Evolutionary conservation across 345 rosid species (phyloP), one percentile per base, ranked within the genome.

Genomic region (Eucalyptus marginata): DNA sequence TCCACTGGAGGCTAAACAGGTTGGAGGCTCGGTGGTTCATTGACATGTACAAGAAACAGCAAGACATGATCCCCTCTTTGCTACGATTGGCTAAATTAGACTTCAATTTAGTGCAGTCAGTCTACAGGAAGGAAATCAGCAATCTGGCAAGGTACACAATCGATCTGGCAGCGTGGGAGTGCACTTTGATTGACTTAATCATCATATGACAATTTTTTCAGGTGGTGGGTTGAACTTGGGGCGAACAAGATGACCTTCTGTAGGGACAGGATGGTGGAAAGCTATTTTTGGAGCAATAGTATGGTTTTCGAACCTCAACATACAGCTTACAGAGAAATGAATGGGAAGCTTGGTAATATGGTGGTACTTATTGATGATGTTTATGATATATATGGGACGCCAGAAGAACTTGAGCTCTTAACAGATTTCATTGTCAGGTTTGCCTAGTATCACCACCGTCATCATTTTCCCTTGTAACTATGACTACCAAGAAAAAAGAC

Each of bases 171-270:
- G 31, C 1, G 12, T n/a, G 33, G 79, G 79, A 15, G 43, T 18
- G 3, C 11, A 66, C 16, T 66, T 66, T 31, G 22, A 16, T 31
- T 3, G 7, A 66, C 79, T 31, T 31, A 66, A 18, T 31, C 79
- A 31, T 66, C 11, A 66, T 31, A 31, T n/a, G 79, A 16, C 79
- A 66, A 59, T 2, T 36, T 51, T 51, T 86, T 44, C 59, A 90
- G 91, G 71, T 90, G 91, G 91, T 90, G 91, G 91, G 87, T 86
- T 62, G 68, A 90, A 4, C 47, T 90, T 68, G 91, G 88, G 3
- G 52, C 51, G 16, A 44, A 49, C 47, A 88, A 88, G 83, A 52
- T 90, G 81, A 29, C 20, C 20, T 88, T 90, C 66, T 87, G 52
- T 31, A n/a, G 91, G 43, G 91, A 90, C 43, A 52, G 89, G 56